Evolutionary conservation across 108 stramenopile genomes (phyloP), one percentile per base, ranked within the genome.

Genomic region (Cyclotella cryptica): DNA sequence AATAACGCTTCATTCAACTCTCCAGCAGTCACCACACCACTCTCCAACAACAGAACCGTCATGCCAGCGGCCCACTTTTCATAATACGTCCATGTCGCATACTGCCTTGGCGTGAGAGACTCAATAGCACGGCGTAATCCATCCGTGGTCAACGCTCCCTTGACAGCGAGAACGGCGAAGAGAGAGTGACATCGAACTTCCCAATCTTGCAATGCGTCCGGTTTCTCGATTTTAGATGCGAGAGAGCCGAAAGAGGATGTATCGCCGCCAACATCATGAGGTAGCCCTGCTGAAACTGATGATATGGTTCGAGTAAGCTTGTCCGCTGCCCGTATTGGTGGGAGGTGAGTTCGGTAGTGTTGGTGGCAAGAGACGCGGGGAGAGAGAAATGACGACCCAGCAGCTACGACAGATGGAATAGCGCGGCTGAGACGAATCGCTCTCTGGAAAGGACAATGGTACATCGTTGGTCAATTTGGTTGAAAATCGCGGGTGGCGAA

Each of bases 31-130:
- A 89, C 78, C 15, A 75, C 35, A 0, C 84, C 74, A 1, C 43
- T 26, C 14, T 89, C 88, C 24, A 86, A 26, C 62, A 84, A 63
- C 1, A 84, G 54, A 27, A 53, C 43, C 0, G 75, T 69, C 84
- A 86, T 89, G 18, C 75, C 75, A 10, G 84, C 84, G 4, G 76
- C 54, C 88, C 88, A 89, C 47, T 77, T 86, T 71, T 79, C 79
- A 55, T 89, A 89, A 63, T 89, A 86, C 14, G 77, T 29, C 59
- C 73, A 85, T 14, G 30, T 18, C 22, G 28, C 47, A 54, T 89
- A 86, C 39, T 86, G 86, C 8, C 8, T 40, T 0, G 80, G 78
- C 0, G 82, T 77, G 43, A 89, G 53, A 17, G 65, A 24, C 75
- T 89, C 88, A 24, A 89, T 78, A 10, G 69, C 53, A 1, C 85